phyloP scores from a whole-genome alignment of 148 eudicot species.

The Agrostemma githago region DNA sequence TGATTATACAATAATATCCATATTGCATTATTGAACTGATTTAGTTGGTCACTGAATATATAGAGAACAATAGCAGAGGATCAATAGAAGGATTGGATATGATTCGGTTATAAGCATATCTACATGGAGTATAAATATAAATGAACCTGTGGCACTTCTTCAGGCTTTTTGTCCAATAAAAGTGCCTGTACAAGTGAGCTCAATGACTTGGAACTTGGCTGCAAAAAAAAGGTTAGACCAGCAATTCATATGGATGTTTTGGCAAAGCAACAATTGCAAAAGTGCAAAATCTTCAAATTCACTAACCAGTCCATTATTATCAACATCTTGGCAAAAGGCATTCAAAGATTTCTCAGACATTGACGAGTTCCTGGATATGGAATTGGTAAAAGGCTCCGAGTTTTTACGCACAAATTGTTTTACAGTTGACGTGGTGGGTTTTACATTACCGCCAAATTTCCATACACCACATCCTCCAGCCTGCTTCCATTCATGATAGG shows the following conservation, averaged over 20 bases:
- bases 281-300: background rate
- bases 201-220: conserved; percentile 69
- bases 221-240: conserved; percentile 25
- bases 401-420: conserved; percentile 79
- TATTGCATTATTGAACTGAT: background rate
- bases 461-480: conserved; percentile 79
- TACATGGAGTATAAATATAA: background rate
- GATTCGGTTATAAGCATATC: background rate
- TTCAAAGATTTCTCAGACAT: conserved; percentile 50
- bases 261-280: conserved; percentile 1
- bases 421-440: conserved; percentile 42
- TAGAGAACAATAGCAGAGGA: background rate
- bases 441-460: conserved; percentile 84
- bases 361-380: conserved; percentile 56
- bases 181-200: conserved; percentile 76
- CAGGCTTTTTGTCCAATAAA: conserved; percentile 79
- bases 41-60: background rate
- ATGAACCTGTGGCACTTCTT: conserved; percentile 89
- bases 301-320: conserved; percentile 53
- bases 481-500: conserved; percentile 83
- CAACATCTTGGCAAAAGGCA: conserved; percentile 41
- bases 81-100: background rate
- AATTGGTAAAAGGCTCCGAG: conserved; percentile 81
- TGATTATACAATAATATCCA: background rate
- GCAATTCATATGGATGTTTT: background rate